Percentiles rank a stretch among this genome's conserved stretches.
phyloP scores from a whole-genome alignment of 306 rosid species.

The Citrullus amarus region DNA sequence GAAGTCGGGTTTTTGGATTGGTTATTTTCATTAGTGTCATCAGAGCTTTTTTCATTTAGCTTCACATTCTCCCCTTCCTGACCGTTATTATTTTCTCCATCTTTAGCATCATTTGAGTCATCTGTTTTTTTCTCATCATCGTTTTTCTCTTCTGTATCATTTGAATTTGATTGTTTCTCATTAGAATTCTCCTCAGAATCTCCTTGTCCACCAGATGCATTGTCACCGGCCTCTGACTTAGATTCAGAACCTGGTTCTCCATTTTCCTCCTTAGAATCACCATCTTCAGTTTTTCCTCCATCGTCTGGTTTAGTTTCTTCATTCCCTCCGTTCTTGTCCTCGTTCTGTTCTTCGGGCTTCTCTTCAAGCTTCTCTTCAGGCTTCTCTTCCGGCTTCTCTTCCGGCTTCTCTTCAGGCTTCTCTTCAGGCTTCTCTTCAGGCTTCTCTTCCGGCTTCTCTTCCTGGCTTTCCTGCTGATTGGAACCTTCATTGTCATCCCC shows the following conservation, averaged over 20 bases:
- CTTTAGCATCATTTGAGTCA: conserved; percentile 21
- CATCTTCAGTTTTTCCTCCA: conserved; percentile 25
- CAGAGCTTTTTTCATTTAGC: conserved; percentile 29
- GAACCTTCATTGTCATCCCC: conserved; percentile 31
- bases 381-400: conserved; percentile 15
- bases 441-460: conserved; percentile 15
- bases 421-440: conserved; percentile 14
- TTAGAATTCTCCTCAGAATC: conserved; percentile 21
- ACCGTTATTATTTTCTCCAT: conserved; percentile 11
- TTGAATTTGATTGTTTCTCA: conserved; percentile 31
- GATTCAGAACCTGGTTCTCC: conserved; percentile 24
- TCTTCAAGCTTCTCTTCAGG: conserved; percentile 26
- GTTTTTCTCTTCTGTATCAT: conserved; percentile 22
- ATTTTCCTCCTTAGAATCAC: conserved; percentile 36
- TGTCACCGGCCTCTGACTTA: conserved; percentile 23
- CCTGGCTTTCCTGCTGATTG: conserved; percentile 16
- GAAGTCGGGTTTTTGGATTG: conserved; percentile 29
- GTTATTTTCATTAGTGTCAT: conserved; percentile 38
- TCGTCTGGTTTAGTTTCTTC: conserved; percentile 25
- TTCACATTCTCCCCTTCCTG: conserved; percentile 42
- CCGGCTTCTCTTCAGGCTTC: conserved; percentile 18
- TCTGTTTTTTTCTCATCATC: conserved; percentile 27
- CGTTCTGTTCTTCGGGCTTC: conserved; percentile 11
- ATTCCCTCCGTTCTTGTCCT: conserved; percentile 17
- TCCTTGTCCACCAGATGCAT: conserved; percentile 23